Percentiles rank a stretch among this genome's conserved stretches.
Conservation (phyloP, 2,329 filamentous ascomycete species). For the Chrysosporium queenslandicum region DNA sequence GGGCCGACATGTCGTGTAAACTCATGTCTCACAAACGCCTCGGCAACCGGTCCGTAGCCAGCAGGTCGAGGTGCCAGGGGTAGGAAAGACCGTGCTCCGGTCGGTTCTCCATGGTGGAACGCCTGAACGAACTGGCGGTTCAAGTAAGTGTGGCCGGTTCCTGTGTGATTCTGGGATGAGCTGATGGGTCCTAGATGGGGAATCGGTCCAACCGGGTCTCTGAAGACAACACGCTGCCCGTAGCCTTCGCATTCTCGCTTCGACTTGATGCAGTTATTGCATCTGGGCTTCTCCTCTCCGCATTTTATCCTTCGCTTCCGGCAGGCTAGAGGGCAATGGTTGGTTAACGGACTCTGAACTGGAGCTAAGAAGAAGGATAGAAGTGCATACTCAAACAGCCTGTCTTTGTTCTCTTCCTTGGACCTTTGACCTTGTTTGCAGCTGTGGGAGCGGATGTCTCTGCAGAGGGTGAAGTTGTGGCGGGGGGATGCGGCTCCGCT, state of each 20-base stretch:
- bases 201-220: slow-evolving; percentile 31
- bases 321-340: slow-evolving; percentile 52
- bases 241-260: slow-evolving; percentile 39
- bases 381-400: slow-evolving; percentile 68
- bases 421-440: slow-evolving; percentile 20
- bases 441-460: slow-evolving; percentile 16
- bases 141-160: slow-evolving; percentile 8
- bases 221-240: slow-evolving; percentile 35
- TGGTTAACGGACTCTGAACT: slow-evolving; percentile 5
- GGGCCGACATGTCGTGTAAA: not conserved
- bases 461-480: slow-evolving; percentile 2
- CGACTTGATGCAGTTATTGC: slow-evolving; percentile 40
- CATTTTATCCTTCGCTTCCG: slow-evolving; percentile 94
- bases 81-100: slow-evolving; percentile 14
- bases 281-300: slow-evolving; percentile 60
- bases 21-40: slow-evolving; percentile 2
- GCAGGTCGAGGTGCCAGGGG: slow-evolving; percentile 18
- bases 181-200: slow-evolving; percentile 18
- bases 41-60: not conserved
- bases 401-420: slow-evolving; percentile 73
- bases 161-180: slow-evolving; percentile 17
- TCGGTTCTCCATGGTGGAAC: slow-evolving; percentile 10
- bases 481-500: not conserved
- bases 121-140: slow-evolving; percentile 11
- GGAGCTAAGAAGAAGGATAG: not conserved